Percentiles rank a stretch among this genome's conserved stretches.
These are phyloP conservation scores for Diplodia seriata DNA, from an alignment of 2,329 filamentous ascomycete species.

Conservation along the genomic window DNA sequence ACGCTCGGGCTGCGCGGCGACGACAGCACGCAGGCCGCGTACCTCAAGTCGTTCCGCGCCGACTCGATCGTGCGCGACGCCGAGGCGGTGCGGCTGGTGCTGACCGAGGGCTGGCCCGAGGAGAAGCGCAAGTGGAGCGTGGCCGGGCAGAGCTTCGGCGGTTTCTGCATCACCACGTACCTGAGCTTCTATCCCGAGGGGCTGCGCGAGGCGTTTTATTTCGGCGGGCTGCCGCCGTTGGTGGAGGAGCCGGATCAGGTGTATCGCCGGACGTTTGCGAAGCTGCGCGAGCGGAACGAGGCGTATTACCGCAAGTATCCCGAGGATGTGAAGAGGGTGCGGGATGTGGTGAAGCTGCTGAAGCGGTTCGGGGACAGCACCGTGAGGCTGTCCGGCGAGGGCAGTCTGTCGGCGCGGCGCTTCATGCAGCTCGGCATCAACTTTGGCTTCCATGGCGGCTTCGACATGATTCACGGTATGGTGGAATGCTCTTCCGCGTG, in stretches of 20 bases:
- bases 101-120: constrained; percentile 73
- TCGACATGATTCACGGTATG: constrained; percentile 73
- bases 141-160: constrained; percentile 91
- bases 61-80: constrained; percentile 90
- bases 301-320: constrained; percentile 87
- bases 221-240: constrained; percentile 78
- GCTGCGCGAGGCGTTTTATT: constrained; percentile 80
- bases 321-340: constrained; percentile 74
- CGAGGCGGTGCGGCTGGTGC: constrained; percentile 79
- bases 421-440: constrained; percentile 79
- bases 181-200: constrained; percentile 80
- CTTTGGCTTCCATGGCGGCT: constrained; percentile 80
- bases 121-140: constrained; percentile 81
- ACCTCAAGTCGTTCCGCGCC: constrained; percentile 84
- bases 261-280: constrained; percentile 73
- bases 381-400: constrained; percentile 74
- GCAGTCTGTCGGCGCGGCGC: constrained; percentile 72
- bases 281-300: constrained; percentile 73
- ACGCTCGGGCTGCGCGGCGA: constrained; percentile 70
- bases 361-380: constrained; percentile 61
- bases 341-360: constrained; percentile 70
- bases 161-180: constrained; percentile 84
- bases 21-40: constrained; percentile 74
- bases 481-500: background rate
- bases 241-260: constrained; percentile 75